These are phyloP conservation scores for Pilatotrama ljubarskyi DNA, from an alignment of 768 basidiomycete species.

Conservation along the genomic window DNA sequence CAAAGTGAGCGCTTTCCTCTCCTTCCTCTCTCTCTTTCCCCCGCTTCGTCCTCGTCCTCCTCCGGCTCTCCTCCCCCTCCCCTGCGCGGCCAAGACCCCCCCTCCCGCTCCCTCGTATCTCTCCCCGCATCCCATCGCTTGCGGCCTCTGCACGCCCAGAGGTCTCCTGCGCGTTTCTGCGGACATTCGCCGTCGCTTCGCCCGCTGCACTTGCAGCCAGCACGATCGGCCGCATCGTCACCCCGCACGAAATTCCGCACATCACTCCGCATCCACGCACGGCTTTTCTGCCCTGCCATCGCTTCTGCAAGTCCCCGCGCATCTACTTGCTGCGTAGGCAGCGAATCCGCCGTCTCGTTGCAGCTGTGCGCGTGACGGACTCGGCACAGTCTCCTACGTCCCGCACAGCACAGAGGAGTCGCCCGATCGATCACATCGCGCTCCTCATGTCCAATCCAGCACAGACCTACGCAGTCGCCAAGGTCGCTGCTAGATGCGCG, in stretches of 20 bases:
- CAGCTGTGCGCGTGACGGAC: background rate
- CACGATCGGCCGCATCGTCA: constrained; percentile 6
- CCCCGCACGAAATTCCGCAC: background rate
- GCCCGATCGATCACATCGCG: constrained; percentile 5
- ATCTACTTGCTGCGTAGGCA: too few relatives aligned
- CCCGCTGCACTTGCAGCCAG: constrained; percentile 3
- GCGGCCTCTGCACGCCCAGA: background rate
- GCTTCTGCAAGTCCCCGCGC: background rate
- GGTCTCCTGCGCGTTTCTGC: background rate
- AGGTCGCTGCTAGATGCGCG: background rate
- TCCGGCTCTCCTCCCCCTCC: background rate
- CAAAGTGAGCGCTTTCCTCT: constrained; percentile 55
- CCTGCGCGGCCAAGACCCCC: background rate
- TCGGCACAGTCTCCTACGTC: background rate
- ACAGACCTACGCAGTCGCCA: background rate
- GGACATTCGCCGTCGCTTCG: background rate
- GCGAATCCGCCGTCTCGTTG: too few relatives aligned
- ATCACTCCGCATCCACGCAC: background rate
- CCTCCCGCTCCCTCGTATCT: background rate
- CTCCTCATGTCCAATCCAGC: background rate
- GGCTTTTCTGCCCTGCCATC: background rate
- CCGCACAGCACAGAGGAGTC: background rate
- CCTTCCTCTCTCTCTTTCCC: constrained; percentile 2
- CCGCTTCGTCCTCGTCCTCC: constrained; percentile 9
- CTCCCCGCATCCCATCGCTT: constrained; percentile 1